Percentiles rank a stretch among this genome's conserved stretches.
Conservation (phyloP, 495 filamentous ascomycete genomes). For the Bryoglossum gracile region DNA sequence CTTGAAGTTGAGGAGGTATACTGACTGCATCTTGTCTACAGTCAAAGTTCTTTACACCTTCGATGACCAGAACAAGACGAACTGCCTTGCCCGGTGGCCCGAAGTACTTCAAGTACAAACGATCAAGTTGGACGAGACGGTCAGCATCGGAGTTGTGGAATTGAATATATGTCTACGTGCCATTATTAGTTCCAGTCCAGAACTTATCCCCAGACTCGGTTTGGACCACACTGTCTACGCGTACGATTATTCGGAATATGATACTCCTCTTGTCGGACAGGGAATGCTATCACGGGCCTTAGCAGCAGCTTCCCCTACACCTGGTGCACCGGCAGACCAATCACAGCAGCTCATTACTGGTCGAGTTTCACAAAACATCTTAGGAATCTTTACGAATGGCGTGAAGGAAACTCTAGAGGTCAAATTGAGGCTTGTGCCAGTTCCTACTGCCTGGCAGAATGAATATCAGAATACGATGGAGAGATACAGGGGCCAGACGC, state of each 20-base stretch:
- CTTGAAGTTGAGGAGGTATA: neutral
- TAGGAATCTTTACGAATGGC: conserved; percentile 76
- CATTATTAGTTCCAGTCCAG: conserved; percentile 69
- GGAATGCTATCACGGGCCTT: conserved; percentile 90
- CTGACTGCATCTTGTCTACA: conserved; percentile 28
- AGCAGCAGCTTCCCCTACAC: conserved; percentile 47
- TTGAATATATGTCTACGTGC: conserved; percentile 86
- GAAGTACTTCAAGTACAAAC: conserved; percentile 73
- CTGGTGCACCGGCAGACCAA: conserved; percentile 47
- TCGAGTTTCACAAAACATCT: conserved; percentile 74
- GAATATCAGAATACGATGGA: conserved; percentile 55
- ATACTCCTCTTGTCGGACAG: conserved; percentile 87
- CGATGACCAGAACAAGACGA: conserved; percentile 79
- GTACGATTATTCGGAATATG: conserved; percentile 91
- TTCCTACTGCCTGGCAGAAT: conserved; percentile 65
- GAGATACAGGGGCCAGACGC: conserved; percentile 41
- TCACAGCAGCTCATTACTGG: conserved; percentile 79
- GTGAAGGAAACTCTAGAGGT: conserved; percentile 90
- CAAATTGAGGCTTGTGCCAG: conserved; percentile 78
- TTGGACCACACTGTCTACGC: conserved; percentile 96
- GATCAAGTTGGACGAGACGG: conserved; percentile 64
- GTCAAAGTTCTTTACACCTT: conserved; percentile 98
- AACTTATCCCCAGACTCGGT: conserved; percentile 74
- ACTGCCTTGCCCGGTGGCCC: conserved; percentile 87
- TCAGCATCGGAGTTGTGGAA: conserved; percentile 77